Conservation (phyloP, 805 yeast genomes). For the Candida tammaniensis region DNA sequence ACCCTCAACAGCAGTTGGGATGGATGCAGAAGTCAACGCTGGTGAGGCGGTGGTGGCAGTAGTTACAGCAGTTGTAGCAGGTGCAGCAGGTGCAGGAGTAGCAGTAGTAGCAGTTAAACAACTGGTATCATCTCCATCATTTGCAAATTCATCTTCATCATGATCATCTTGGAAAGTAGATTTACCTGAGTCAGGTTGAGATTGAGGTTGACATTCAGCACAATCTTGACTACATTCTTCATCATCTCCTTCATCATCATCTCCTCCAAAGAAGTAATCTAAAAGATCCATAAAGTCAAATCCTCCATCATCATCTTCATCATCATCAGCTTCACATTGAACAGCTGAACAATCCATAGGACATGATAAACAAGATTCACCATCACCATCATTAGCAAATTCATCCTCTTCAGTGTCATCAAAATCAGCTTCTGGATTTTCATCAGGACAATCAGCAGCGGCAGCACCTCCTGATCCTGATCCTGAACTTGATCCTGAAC, state of each 20-base stretch:
- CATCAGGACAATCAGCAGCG: not conserved
- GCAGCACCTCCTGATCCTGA: slow-evolving; percentile 4
- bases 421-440: slow-evolving; percentile 4
- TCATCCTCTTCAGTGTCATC: slow-evolving; percentile 12
- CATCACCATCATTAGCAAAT: slow-evolving; percentile 13
- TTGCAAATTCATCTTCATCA: slow-evolving; percentile 13
- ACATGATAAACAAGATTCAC: slow-evolving; percentile 8
- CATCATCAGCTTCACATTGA: slow-evolving; percentile 13
- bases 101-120: slow-evolving; percentile 5
- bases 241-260: slow-evolving; percentile 11
- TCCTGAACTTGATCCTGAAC: slow-evolving; percentile 5
- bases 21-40: too few relatives aligned
- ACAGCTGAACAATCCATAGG: slow-evolving; percentile 13
- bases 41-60: not conserved
- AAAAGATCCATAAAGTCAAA: slow-evolving; percentile 14
- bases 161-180: slow-evolving; percentile 5
- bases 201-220: slow-evolving; percentile 13
- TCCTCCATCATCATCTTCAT: slow-evolving; percentile 15
- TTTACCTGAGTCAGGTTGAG: slow-evolving; percentile 7
- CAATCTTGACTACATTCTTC: slow-evolving; percentile 18
- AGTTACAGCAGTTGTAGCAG: not conserved
- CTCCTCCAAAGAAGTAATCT: slow-evolving; percentile 14
- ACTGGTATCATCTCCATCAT: slow-evolving; percentile 13
- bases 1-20: slow-evolving; percentile 1
- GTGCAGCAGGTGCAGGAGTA: slow-evolving; percentile 6